Evolutionary conservation across 2,329 filamentous ascomycete genomes (phyloP).

Genomic region (Boeremia lycopersici): DNA sequence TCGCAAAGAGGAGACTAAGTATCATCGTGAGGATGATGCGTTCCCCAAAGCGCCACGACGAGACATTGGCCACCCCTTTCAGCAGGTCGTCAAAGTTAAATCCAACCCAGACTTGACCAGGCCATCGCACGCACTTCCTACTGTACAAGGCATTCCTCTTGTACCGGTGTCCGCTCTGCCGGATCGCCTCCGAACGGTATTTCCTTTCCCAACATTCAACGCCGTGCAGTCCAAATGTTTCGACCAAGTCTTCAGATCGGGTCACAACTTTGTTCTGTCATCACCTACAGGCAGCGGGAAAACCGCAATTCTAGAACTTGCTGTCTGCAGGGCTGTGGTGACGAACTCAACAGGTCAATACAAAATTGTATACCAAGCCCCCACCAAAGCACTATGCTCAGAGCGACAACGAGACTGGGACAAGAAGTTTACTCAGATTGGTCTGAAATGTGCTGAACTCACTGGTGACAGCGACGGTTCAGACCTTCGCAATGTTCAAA

Average conservation of each 20-base stretch:
- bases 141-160: slow-evolving; percentile 65
- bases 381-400: slow-evolving; percentile 80
- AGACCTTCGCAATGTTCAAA: slow-evolving; percentile 71
- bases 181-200: slow-evolving; percentile 71
- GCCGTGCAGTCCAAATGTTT: slow-evolving; percentile 84
- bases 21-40: background rate
- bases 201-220: slow-evolving; percentile 78
- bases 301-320: slow-evolving; percentile 79
- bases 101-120: background rate
- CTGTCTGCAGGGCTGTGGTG: slow-evolving; percentile 74
- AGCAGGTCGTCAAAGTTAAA: background rate
- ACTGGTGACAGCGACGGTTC: slow-evolving; percentile 78
- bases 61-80: background rate
- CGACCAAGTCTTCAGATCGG: slow-evolving; percentile 65
- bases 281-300: slow-evolving; percentile 87
- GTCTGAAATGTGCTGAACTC: slow-evolving; percentile 74
- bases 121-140: slow-evolving; percentile 30
- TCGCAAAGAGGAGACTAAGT: background rate
- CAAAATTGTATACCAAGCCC: slow-evolving; percentile 85
- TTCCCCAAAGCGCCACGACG: background rate
- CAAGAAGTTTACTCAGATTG: slow-evolving; percentile 71
- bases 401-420: slow-evolving; percentile 80
- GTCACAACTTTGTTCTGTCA: slow-evolving; percentile 79
- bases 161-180: slow-evolving; percentile 67
- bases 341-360: slow-evolving; percentile 64